Conservation (phyloP, 2,329 filamentous ascomycete genomes). For the Colletotrichum theobromicola region DNA sequence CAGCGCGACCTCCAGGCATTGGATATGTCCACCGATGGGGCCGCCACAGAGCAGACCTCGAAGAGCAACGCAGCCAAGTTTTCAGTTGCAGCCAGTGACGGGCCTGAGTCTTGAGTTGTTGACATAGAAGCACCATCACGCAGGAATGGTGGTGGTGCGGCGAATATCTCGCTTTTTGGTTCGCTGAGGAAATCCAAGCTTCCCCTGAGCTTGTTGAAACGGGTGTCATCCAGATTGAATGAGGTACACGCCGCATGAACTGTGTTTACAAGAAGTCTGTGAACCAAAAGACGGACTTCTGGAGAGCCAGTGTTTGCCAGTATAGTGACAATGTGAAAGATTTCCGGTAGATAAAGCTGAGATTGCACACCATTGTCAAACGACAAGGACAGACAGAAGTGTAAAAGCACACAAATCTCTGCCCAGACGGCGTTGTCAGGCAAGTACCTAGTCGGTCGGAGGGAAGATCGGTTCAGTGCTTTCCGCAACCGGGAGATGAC, state of each 20-base stretch:
- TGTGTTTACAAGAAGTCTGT: conserved; percentile 69
- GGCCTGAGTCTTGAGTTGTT: conserved; percentile 58
- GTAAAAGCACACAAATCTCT: conserved; percentile 71
- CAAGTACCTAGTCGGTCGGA: conserved; percentile 68
- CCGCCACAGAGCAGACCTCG: conserved; percentile 67
- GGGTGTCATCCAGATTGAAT: conserved; percentile 66
- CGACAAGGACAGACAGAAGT: conserved; percentile 69
- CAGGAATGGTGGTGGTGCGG: conserved; percentile 46
- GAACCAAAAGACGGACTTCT: conserved; percentile 63
- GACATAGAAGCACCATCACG: conserved; percentile 61
- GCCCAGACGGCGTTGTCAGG: conserved; percentile 72
- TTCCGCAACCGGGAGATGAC: conserved; percentile 70
- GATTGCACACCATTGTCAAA: conserved; percentile 72
- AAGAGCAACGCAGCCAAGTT: conserved; percentile 66
- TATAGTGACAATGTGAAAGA: conserved; percentile 76
- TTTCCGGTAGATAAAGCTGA: conserved; percentile 70
- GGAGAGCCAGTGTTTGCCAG: conserved; percentile 67
- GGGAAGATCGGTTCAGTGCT: conserved; percentile 69
- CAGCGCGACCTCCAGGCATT: conserved; percentile 75
- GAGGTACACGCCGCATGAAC: conserved; percentile 72
- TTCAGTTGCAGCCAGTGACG: conserved; percentile 62
- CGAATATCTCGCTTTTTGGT: conserved; percentile 62
- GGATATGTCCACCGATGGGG: conserved; percentile 67
- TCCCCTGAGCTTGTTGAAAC: conserved; percentile 58
- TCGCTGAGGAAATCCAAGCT: conserved; percentile 66